phyloP scores from a whole-genome alignment of 805 yeast species.

The Nakazawaea molendinolei region DNA sequence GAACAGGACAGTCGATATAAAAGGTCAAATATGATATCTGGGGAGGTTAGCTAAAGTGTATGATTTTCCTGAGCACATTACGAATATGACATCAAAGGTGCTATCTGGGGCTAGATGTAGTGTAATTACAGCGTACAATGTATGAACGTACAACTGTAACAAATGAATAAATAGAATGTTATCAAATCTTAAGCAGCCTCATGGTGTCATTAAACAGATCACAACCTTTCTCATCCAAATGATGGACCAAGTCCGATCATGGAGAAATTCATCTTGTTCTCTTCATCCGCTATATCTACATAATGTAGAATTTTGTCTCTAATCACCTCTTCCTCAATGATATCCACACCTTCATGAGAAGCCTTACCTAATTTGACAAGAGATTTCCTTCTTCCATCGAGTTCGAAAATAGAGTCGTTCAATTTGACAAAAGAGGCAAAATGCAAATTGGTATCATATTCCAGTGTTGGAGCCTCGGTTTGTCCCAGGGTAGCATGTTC shows the following conservation, averaged over 20 bases:
- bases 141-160: no score
- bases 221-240: no score
- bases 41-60: neutral
- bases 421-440: conserved; percentile 66
- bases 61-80: no score
- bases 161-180: no score
- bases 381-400: conserved; percentile 83
- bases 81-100: no score
- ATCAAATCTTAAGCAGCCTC: no score
- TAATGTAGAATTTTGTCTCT: conserved; percentile 56
- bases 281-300: conserved; percentile 54
- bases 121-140: no score
- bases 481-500: conserved; percentile 49
- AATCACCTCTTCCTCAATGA: conserved; percentile 47
- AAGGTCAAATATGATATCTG: conserved; percentile 65
- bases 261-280: conserved; percentile 59
- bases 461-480: conserved; percentile 60
- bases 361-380: conserved; percentile 55
- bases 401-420: conserved; percentile 62
- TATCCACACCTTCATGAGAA: conserved; percentile 26
- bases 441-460: conserved; percentile 54
- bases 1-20: conserved; percentile 69
- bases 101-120: no score
- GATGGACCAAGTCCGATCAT: conserved; percentile 69
- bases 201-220: no score